phyloP scores from a whole-genome alignment of 179 eudicot genomes.

The Beta corolliflora region DNA sequence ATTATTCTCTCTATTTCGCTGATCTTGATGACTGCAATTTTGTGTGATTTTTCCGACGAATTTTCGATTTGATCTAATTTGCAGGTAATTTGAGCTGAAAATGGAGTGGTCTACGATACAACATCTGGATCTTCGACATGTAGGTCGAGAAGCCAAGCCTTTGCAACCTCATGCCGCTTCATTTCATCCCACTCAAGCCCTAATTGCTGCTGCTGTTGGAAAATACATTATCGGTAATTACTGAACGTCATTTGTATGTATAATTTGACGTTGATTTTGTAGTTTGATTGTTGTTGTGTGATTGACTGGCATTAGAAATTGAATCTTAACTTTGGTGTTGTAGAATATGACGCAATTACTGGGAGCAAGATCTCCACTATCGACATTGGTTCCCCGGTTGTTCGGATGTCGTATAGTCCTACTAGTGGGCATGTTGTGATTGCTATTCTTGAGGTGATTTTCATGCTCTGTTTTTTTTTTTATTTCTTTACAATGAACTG shows the following conservation, averaged over 20 bases:
- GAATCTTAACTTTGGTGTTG: slow-evolving; percentile 17
- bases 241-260: not conserved
- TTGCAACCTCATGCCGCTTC: slow-evolving; percentile 95
- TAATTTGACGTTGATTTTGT: not conserved
- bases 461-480: not conserved
- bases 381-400: slow-evolving; percentile 83
- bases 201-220: slow-evolving; percentile 79
- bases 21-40: not conserved
- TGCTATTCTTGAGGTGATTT: slow-evolving; percentile 85
- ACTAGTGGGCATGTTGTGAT: slow-evolving; percentile 73
- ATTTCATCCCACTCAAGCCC: slow-evolving; percentile 85
- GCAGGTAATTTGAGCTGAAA: slow-evolving; percentile 13
- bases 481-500: not conserved
- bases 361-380: slow-evolving; percentile 90
- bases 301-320: not conserved
- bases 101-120: slow-evolving; percentile 99
- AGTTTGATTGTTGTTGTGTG: not conserved
- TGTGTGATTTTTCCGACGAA: not conserved
- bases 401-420: slow-evolving; percentile 89
- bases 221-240: slow-evolving; percentile 68
- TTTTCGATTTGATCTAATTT: not conserved
- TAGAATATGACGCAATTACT: slow-evolving; percentile 89
- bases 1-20: too few species aligned
- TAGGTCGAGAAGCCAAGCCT: slow-evolving; percentile 81
- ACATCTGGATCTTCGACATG: slow-evolving; percentile 96